Conservation (phyloP, 192 early-diverging fungal species). For the Cetraspora pellucida region DNA sequence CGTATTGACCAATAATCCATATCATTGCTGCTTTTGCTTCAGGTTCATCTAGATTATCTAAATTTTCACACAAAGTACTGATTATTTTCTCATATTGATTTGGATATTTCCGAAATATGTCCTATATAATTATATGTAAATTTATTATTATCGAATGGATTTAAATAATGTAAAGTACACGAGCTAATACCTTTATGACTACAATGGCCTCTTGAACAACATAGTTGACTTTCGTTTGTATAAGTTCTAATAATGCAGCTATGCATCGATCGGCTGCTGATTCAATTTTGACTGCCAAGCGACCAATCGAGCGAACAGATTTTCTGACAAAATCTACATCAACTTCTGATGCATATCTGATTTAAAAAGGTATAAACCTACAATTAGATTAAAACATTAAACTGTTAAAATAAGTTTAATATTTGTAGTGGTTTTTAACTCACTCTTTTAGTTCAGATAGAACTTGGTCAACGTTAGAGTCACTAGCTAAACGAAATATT, state of each 20-base stretch:
- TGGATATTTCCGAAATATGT: conserved; percentile 98
- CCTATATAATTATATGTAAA: conserved; percentile 46
- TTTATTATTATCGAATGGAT: not conserved
- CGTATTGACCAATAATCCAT: conserved; percentile 99
- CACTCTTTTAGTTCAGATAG: conserved; percentile 89
- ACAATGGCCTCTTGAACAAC: conserved; percentile 98
- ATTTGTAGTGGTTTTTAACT: conserved; percentile 5
- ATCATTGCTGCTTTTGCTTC: conserved; percentile 99
- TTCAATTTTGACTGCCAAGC: conserved; percentile 96
- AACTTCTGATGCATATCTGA: conserved; percentile 88
- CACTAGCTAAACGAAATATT: conserved; percentile 83
- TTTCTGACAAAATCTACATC: conserved; percentile 99
- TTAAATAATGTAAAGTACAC: not conserved
- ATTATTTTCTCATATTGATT: conserved; percentile 96
- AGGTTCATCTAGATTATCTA: conserved; percentile 95
- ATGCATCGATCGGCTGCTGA: conserved; percentile 85
- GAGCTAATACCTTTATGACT: conserved; percentile 84
- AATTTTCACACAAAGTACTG: conserved; percentile 88
- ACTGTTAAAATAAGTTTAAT: not conserved
- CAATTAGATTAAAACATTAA: not conserved
- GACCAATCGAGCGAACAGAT: conserved; percentile 95
- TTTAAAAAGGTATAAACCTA: not conserved
- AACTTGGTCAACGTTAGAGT: conserved; percentile 84
- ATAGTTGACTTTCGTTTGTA: conserved; percentile 97
- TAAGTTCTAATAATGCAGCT: conserved; percentile 82